A percentile compares a stretch with the other conserved stretches of the same genome.
phyloP scores from a whole-genome alignment of 2,329 filamentous ascomycete species.

The Penicillium occitanis region DNA sequence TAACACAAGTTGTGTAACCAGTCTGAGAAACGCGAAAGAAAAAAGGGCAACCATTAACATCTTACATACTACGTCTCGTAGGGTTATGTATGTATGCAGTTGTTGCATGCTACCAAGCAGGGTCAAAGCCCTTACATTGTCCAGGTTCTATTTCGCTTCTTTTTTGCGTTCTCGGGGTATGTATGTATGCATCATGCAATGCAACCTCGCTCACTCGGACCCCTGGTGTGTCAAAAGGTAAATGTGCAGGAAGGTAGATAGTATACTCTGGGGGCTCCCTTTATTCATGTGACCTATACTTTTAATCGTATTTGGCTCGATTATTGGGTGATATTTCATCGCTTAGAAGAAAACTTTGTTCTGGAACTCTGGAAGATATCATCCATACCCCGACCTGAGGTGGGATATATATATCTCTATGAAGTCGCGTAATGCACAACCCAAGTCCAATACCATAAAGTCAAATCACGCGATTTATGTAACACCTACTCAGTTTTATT shows the following conservation, averaged over 20 bases:
- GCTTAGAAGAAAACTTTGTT: neutral
- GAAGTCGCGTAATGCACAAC: neutral
- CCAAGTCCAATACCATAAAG: neutral
- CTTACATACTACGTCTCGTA: neutral
- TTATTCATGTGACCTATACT: neutral
- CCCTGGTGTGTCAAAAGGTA: neutral
- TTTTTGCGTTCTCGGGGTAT: neutral
- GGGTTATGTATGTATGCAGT: neutral
- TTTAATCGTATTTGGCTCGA: neutral
- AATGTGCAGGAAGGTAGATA: neutral
- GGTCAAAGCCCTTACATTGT: slow-evolving; percentile 1
- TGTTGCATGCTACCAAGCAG: neutral
- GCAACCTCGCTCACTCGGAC: slow-evolving; percentile 9
- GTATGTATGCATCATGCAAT: slow-evolving; percentile 8
- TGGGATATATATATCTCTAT: neutral
- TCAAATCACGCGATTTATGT: neutral
- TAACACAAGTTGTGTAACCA: neutral
- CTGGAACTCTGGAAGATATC: neutral
- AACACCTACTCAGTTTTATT: neutral
- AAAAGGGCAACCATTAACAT: neutral
- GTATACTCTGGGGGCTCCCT: neutral
- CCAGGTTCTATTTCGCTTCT: neutral
- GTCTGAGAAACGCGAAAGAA: neutral
- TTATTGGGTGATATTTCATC: neutral
- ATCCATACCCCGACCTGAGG: neutral